A percentile compares a stretch with the other conserved stretches of the same genome.
Conservation (phyloP, 352 stramenopile genomes). For the Aphanomyces cochlioides region DNA sequence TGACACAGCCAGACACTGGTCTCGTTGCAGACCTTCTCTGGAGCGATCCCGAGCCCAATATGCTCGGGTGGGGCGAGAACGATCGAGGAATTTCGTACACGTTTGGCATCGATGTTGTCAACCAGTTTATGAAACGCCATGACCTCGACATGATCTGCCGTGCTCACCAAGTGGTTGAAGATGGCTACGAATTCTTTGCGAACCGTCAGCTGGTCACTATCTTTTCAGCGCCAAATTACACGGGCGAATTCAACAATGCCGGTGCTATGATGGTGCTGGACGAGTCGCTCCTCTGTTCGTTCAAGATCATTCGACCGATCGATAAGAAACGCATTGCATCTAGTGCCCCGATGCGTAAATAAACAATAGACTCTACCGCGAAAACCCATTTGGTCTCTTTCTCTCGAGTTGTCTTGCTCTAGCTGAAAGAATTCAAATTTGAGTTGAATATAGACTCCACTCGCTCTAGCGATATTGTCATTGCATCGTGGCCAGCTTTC, state of each 20-base stretch:
- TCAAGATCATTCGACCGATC: slow-evolving; percentile 65
- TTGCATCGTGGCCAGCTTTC: too few species aligned
- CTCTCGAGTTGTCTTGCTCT: too few species aligned
- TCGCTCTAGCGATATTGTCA: too few species aligned
- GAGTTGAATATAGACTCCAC: too few species aligned
- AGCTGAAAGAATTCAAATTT: too few species aligned
- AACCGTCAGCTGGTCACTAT: slow-evolving; percentile 97
- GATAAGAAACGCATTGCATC: slow-evolving; percentile 17
- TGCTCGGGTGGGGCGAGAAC: slow-evolving; percentile 98
- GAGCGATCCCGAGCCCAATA: slow-evolving; percentile 98
- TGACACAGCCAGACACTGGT: slow-evolving; percentile 87
- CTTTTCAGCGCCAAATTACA: slow-evolving; percentile 99
- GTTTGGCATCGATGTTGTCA: slow-evolving; percentile 98
- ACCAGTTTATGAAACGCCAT: slow-evolving; percentile 96
- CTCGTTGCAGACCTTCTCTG: slow-evolving; percentile 98
- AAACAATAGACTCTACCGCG: not conserved
- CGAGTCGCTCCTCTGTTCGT: slow-evolving; percentile 69
- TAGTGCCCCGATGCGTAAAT: not conserved
- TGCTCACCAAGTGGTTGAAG: slow-evolving; percentile 94
- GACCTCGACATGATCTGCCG: slow-evolving; percentile 97
- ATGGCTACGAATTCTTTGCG: slow-evolving; percentile 99
- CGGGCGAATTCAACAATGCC: slow-evolving; percentile 90
- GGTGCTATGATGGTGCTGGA: slow-evolving; percentile 77
- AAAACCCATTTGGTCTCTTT: not conserved
- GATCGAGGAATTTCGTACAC: slow-evolving; percentile 97